Base-by-base conservation (phyloP, 2,329 filamentous ascomycete genomes). In the Hypoxylon sp. region DNA sequence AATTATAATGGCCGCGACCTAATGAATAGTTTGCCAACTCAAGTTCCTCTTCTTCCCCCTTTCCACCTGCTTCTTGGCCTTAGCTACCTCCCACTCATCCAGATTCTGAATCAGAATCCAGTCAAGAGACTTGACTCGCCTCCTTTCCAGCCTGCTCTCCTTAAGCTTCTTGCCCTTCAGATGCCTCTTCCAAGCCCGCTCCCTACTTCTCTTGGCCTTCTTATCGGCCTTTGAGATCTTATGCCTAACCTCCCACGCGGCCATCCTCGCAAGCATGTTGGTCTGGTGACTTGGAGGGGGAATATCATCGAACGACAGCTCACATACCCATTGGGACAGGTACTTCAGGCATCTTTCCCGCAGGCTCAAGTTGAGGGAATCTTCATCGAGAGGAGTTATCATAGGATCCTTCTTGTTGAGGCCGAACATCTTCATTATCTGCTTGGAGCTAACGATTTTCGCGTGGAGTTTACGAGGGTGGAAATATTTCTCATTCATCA, bases 401-500 rank as follows among this genome's bases (percentile, higher is more conserved):
- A 72, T 54, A 7, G 64, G 56, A 10, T 69, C 67, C 50, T 73
- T 69, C 27, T 66, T 53, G 3, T 71, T 65, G 6, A 79, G 61
- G n/a, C 67, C 53, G n/a, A 76, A 63, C 10, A 71, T 62, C 17
- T 65, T 54, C 55, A 62, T 62, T 66, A 79, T 72, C 8, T 65
- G 67, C 52, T 76, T 74, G 3, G 72, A 74, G 27, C 64, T 65
- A 19, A 73, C 64, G 13, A 79, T 70, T 46, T 73, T 73, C 31
- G 72, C 73, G 44, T 78, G 74, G 29, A 81, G 62, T 15, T 77
- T 75, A 37, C 76, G 69, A 5, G 77, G 78, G 42, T 68, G 68
- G 57, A 81, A 80, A 15, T 78, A 70, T 21, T 71, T 60, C 46
- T 75, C 72, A 62, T 80, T 81, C 37, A 76, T 75, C 15, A 74